These are phyloP conservation scores for Hymenotorrendiella dingleyae DNA, from an alignment of 2,329 filamentous ascomycete species.

Conservation along the genomic window DNA sequence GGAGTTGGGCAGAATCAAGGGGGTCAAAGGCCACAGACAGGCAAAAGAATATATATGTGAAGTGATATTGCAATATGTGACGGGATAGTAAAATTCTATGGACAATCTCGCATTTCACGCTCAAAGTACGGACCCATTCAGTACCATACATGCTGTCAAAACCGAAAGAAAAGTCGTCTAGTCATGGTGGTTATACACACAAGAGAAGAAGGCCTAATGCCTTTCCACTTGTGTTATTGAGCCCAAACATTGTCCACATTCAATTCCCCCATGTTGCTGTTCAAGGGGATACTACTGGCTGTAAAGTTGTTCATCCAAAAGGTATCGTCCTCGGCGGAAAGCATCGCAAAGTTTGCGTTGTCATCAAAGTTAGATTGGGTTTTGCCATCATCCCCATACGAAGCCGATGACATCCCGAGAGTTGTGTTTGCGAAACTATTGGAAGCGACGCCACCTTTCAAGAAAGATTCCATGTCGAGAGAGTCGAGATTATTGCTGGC, in stretches of 20 bases:
- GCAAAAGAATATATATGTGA: conserved; percentile 11
- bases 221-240: conserved; percentile 32
- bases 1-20: too few species aligned
- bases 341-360: conserved; percentile 27
- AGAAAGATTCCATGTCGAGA: conserved; percentile 52
- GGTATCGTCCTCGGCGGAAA: conserved; percentile 38
- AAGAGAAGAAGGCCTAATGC: conserved; percentile 29
- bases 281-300: conserved; percentile 14
- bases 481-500: conserved; percentile 41
- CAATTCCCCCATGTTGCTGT: conserved; percentile 16
- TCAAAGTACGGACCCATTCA: background rate
- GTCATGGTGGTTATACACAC: conserved; percentile 23
- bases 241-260: conserved; percentile 27
- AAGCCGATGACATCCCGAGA: conserved; percentile 18
- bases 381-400: conserved; percentile 32
- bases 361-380: conserved; percentile 38
- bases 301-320: conserved; percentile 38
- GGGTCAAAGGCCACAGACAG: too few species aligned
- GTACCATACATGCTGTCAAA: background rate
- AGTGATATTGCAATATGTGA: conserved; percentile 18
- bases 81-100: background rate
- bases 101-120: background rate
- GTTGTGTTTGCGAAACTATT: conserved; percentile 13
- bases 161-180: conserved; percentile 18
- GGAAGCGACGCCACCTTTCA: conserved; percentile 33